Evolutionary conservation across 352 stramenopile species (phyloP).

Genomic region (Salisapilia sapeloensis): DNA sequence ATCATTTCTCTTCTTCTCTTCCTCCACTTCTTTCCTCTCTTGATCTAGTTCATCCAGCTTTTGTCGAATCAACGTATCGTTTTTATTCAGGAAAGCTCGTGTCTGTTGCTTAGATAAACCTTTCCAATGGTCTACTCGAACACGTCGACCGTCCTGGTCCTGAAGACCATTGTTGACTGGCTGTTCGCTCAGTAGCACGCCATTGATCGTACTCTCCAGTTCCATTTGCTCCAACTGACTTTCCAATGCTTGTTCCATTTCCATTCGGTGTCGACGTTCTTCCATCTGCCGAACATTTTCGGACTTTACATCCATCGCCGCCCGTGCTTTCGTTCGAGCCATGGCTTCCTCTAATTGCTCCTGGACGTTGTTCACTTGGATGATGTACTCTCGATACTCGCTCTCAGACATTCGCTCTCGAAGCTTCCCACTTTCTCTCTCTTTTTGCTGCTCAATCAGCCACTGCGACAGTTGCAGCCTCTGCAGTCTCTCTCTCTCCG

Average conservation of each 20-base stretch:
- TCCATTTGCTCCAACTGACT: constrained; percentile 33
- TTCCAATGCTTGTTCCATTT: constrained; percentile 13
- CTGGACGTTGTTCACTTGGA: constrained; percentile 37
- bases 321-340: constrained; percentile 25
- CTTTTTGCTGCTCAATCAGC: constrained; percentile 31
- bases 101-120: constrained; percentile 48
- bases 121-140: constrained; percentile 72
- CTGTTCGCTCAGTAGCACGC: constrained; percentile 59
- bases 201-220: constrained; percentile 35
- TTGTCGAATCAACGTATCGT: constrained; percentile 35
- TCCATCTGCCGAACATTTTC: constrained; percentile 32
- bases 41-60: constrained; percentile 22
- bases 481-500: constrained; percentile 45
- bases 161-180: constrained; percentile 26
- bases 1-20: constrained; percentile 13
- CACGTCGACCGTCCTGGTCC: constrained; percentile 20
- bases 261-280: constrained; percentile 20
- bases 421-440: constrained; percentile 19
- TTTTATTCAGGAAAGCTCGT: constrained; percentile 24
- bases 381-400: constrained; percentile 23
- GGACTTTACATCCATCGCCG: constrained; percentile 24
- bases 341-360: constrained; percentile 31
- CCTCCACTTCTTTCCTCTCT: constrained; percentile 13
- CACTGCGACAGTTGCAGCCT: constrained; percentile 53
- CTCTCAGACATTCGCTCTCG: constrained; percentile 17